A percentile compares a stretch with the other conserved stretches of the same genome.
phyloP scores from a whole-genome alignment of 2,329 filamentous ascomycete species.

The Aspergillus unguis region DNA sequence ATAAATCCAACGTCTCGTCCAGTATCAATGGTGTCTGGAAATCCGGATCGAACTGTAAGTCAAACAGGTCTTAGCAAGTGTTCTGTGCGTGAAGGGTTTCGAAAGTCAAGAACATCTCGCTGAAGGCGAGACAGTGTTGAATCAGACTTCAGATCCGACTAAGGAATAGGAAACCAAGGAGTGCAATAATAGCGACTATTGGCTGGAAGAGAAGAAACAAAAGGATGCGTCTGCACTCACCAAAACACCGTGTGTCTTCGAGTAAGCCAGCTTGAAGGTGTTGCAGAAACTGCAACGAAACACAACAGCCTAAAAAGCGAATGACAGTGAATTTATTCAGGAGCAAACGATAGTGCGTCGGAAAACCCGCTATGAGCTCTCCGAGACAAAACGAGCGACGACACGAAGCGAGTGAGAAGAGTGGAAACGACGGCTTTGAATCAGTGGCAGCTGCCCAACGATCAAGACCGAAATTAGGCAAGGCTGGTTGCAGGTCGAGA shows the following conservation, averaged over 20 bases:
- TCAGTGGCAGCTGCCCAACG: conserved; percentile 31
- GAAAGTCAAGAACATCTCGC: background rate
- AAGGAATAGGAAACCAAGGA: background rate
- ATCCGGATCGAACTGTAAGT: conserved; percentile 40
- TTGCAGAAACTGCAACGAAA: conserved; percentile 44
- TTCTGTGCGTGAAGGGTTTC: conserved; percentile 9
- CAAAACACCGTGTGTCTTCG: conserved; percentile 45
- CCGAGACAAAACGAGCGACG: conserved; percentile 47
- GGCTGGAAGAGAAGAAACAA: conserved; percentile 26
- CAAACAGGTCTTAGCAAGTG: conserved; percentile 15
- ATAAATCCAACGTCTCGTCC: conserved; percentile 47
- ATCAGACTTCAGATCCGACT: conserved; percentile 17
- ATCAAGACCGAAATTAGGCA: conserved; percentile 27
- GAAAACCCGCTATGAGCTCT: conserved; percentile 32
- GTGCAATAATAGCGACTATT: conserved; percentile 2
- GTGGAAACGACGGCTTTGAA: conserved; percentile 32
- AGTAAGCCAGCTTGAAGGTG: conserved; percentile 51
- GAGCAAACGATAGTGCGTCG: conserved; percentile 37
- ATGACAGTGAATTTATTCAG: conserved; percentile 44
- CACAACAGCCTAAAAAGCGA: conserved; percentile 45
- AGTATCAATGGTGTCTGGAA: conserved; percentile 47
- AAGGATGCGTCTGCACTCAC: conserved; percentile 31
- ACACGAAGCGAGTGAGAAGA: conserved; percentile 32
- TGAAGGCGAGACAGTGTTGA: conserved; percentile 20
- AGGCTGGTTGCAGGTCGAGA: conserved; percentile 32